Conservation (phyloP, 2,329 filamentous ascomycete genomes). For the Trichoderma sp. region DNA sequence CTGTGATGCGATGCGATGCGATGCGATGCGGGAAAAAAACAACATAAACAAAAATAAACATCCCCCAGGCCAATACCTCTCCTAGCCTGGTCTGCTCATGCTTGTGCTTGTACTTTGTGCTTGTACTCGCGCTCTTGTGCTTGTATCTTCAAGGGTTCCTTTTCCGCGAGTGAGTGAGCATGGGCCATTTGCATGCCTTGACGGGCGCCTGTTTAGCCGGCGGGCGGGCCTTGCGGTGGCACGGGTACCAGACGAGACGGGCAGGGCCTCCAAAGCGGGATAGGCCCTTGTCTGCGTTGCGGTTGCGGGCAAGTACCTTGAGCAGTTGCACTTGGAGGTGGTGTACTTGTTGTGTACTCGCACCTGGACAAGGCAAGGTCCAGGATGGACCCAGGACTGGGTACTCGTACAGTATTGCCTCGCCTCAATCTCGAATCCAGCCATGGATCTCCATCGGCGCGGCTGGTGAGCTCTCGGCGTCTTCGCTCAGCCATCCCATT, state of each 20-base stretch:
- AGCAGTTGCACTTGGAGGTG: neutral
- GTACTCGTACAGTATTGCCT: neutral
- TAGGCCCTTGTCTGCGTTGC: neutral
- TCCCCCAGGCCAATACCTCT: neutral
- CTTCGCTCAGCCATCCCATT: neutral
- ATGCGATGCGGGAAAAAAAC: neutral
- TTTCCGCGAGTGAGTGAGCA: neutral
- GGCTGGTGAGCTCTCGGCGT: neutral
- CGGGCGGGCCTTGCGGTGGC: conserved; percentile 15
- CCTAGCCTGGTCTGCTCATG: neutral
- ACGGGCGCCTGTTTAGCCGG: conserved; percentile 22
- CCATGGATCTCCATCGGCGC: neutral
- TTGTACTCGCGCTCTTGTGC: neutral
- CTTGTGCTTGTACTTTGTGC: neutral
- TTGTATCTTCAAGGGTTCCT: neutral
- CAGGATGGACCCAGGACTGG: neutral
- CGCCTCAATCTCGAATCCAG: neutral
- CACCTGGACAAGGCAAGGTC: neutral
- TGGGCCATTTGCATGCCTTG: conserved; percentile 1
- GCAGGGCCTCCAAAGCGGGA: neutral
- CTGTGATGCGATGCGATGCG: neutral
- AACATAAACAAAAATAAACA: neutral
- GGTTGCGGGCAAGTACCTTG: neutral
- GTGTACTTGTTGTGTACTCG: neutral
- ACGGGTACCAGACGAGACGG: conserved; percentile 9